These are phyloP conservation scores for Wickerhamomyces sp. DNA, from an alignment of 1,139 yeast genomes.

Conservation along the genomic window DNA sequence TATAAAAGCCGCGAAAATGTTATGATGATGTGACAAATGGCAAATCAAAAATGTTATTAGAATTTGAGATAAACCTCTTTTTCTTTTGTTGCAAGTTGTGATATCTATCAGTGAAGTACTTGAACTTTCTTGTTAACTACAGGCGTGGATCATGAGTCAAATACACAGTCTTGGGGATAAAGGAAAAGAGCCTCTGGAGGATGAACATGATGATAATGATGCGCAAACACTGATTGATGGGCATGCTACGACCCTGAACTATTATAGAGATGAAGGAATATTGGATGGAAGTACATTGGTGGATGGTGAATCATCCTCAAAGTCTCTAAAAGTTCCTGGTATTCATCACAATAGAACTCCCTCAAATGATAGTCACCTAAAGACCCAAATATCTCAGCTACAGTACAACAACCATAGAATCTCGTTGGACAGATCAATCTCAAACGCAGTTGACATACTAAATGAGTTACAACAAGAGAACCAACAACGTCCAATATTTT, in stretches of 20 bases:
- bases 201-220: constrained; percentile 11
- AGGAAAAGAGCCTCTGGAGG: neutral
- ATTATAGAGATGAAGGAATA: constrained; percentile 20
- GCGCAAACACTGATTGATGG: constrained; percentile 14
- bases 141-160: constrained; percentile 1
- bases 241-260: constrained; percentile 13
- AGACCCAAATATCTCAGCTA: constrained; percentile 56
- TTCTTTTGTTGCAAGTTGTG: no score
- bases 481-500: constrained; percentile 56
- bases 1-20: neutral
- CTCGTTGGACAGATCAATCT: constrained; percentile 58
- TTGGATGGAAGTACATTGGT: constrained; percentile 23
- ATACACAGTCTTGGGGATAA: neutral
- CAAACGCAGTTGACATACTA: constrained; percentile 49
- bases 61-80: neutral
- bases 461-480: constrained; percentile 53
- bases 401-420: constrained; percentile 66
- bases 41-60: neutral
- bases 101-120: no score
- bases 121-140: neutral
- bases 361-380: constrained; percentile 21
- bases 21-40: neutral
- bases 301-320: constrained; percentile 15
- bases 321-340: constrained; percentile 3
- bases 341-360: constrained; percentile 13